A percentile compares a stretch with the other conserved stretches of the same genome.
These are phyloP conservation scores for Colletotrichum gloeosporioides DNA, from an alignment of 2,329 filamentous ascomycete genomes.

Conservation along the genomic window DNA sequence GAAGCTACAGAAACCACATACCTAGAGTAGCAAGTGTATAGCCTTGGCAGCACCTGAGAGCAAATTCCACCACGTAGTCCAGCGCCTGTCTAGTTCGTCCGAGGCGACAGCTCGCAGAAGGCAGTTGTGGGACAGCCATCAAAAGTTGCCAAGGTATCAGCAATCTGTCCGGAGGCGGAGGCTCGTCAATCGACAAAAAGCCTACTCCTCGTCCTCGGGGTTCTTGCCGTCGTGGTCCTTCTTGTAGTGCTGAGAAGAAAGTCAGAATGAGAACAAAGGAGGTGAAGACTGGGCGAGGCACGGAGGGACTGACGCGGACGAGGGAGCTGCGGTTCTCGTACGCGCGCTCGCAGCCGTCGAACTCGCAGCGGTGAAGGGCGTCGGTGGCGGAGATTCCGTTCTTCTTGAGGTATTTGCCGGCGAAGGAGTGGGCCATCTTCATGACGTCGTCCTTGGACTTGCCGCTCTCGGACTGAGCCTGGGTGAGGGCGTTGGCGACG, in stretches of 20 bases:
- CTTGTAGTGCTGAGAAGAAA: neutral
- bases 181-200: rapidly evolving
- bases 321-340: neutral
- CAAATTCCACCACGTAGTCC: neutral
- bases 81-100: neutral
- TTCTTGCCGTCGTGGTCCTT: neutral
- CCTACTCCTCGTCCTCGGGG: neutral
- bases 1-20: rapidly evolving
- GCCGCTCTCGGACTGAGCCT: neutral
- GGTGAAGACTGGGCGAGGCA: neutral
- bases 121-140: neutral
- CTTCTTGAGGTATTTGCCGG: neutral
- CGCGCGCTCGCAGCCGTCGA: neutral
- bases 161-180: rapidly evolving
- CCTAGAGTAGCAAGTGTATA: neutral
- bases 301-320: neutral
- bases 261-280: neutral
- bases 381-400: neutral
- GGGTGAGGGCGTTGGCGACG: neutral
- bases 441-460: neutral
- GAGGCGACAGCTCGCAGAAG: neutral
- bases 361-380: neutral
- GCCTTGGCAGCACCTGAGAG: neutral
- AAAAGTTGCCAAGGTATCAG: neutral
- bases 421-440: neutral